A percentile compares a stretch with the other conserved stretches of the same genome.
These are phyloP conservation scores for Fragilaria crotonensis DNA, from an alignment of 108 stramenopile species.

Conservation along the genomic window DNA sequence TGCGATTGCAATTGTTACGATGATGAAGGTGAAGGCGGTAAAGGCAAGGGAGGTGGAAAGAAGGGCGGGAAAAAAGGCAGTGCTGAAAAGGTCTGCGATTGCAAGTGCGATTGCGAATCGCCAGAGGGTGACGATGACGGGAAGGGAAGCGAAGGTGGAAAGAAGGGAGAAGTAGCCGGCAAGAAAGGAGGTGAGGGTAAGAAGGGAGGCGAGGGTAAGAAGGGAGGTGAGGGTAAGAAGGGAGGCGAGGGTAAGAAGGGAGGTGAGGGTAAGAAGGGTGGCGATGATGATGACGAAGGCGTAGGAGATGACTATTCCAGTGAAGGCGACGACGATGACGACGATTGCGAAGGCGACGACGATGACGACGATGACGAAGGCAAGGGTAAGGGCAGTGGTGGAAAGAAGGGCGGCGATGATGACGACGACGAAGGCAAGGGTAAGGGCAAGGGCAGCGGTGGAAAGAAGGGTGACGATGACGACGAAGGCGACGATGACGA, in stretches of 20 bases:
- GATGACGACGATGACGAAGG: conserved; percentile 19
- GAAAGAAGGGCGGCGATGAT: not conserved
- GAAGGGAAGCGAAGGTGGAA: not conserved
- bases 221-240: not conserved
- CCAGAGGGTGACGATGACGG: not conserved
- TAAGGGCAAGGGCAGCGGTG: conserved; percentile 3
- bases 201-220: conserved; percentile 46
- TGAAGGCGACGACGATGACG: conserved; percentile 20
- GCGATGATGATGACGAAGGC: conserved; percentile 59
- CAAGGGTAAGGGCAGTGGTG: conserved; percentile 2
- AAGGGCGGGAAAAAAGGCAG: not conserved
- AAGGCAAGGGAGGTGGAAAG: not conserved
- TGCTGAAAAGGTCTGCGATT: not conserved
- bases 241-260: not conserved
- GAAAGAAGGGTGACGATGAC: too few species aligned
- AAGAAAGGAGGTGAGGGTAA: conserved; percentile 54
- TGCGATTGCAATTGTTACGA: conserved; percentile 33
- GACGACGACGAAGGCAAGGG: not conserved
- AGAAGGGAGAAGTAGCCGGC: conserved; percentile 15
- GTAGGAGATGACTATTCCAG: conserved; percentile 44
- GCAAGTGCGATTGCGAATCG: not conserved
- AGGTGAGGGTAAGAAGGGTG: conserved; percentile 34
- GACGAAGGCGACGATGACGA: conserved; percentile 27
- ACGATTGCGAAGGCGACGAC: conserved; percentile 17
- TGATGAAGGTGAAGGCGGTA: conserved; percentile 13